Evolutionary conservation across 352 stramenopile species (phyloP).

Genomic region (Saprolegnia parasitica): DNA sequence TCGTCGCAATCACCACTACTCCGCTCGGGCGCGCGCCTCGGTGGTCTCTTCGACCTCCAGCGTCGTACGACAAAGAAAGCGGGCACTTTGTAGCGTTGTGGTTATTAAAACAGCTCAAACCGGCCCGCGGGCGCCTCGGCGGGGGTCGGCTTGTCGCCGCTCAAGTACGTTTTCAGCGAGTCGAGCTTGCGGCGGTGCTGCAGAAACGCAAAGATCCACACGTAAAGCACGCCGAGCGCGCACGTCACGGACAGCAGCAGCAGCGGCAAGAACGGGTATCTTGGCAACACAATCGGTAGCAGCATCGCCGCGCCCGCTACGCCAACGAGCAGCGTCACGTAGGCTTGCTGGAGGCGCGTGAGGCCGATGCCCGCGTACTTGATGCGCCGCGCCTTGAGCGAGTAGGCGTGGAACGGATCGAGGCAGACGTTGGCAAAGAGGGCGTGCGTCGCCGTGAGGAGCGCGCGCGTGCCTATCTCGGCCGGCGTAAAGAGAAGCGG

Average conservation of each 20-base stretch:
- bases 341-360: constrained; percentile 50
- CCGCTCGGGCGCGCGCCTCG: not conserved
- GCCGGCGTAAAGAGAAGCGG: constrained; percentile 78
- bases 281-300: constrained; percentile 50
- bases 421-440: constrained; percentile 59
- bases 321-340: constrained; percentile 35
- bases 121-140: not conserved
- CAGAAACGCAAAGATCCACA: constrained; percentile 55
- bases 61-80: no score
- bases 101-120: constrained; percentile 4
- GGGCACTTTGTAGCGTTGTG: no score
- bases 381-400: constrained; percentile 63
- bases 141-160: constrained; percentile 24
- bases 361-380: constrained; percentile 57
- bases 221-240: constrained; percentile 70
- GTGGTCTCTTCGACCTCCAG: not conserved
- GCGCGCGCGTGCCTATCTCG: constrained; percentile 68
- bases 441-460: constrained; percentile 57
- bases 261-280: constrained; percentile 70
- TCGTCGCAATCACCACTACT: not conserved
- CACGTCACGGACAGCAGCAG: constrained; percentile 74
- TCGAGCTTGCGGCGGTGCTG: constrained; percentile 64
- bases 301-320: constrained; percentile 38
- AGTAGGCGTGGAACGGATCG: constrained; percentile 62
- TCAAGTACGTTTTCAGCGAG: constrained; percentile 64